Percentiles rank a stretch among this genome's conserved stretches.
Evolutionary conservation across 805 yeast species (phyloP).

Genomic region (Saccharomycopsis oosterbeekiorum): DNA sequence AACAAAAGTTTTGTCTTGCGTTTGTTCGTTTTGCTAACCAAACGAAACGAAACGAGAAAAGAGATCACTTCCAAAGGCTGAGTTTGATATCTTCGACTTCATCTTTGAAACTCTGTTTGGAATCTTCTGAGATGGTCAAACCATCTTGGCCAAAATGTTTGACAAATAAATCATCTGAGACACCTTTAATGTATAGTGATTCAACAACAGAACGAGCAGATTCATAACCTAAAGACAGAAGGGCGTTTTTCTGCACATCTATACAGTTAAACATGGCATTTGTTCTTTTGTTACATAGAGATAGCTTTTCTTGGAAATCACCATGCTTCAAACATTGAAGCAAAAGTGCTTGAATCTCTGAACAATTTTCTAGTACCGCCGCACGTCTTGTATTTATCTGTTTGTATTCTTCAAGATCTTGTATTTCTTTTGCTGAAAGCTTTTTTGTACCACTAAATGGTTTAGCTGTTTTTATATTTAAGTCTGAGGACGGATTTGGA

Average conservation of each 20-base stretch:
- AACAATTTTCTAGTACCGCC: constrained; percentile 17
- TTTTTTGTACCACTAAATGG: not conserved
- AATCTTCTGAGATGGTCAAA: constrained; percentile 1
- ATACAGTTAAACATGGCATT: constrained; percentile 15
- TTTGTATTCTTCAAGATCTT: constrained; percentile 11
- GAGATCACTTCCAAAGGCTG: constrained; percentile 8
- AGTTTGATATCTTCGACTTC: constrained; percentile 10
- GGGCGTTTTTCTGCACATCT: constrained; percentile 12
- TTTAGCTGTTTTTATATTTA: not conserved
- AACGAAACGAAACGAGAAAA: not conserved
- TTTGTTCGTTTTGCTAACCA: not conserved
- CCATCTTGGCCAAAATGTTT: constrained; percentile 18
- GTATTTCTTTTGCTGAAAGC: constrained; percentile 1
- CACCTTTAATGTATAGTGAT: constrained; percentile 14
- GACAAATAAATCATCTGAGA: constrained; percentile 17
- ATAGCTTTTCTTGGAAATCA: constrained; percentile 9
- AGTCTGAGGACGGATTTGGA: not conserved
- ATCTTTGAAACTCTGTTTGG: constrained; percentile 1
- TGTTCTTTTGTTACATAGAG: constrained; percentile 15
- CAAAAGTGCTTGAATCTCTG: constrained; percentile 15
- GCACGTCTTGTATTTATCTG: not conserved
- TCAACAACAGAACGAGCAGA: constrained; percentile 15
- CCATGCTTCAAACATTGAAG: constrained; percentile 16
- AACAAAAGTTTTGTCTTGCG: not conserved
- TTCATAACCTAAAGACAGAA: constrained; percentile 10